Conservation (phyloP, 192 early-diverging fungal genomes). For the Entomortierella chlamydospora region DNA sequence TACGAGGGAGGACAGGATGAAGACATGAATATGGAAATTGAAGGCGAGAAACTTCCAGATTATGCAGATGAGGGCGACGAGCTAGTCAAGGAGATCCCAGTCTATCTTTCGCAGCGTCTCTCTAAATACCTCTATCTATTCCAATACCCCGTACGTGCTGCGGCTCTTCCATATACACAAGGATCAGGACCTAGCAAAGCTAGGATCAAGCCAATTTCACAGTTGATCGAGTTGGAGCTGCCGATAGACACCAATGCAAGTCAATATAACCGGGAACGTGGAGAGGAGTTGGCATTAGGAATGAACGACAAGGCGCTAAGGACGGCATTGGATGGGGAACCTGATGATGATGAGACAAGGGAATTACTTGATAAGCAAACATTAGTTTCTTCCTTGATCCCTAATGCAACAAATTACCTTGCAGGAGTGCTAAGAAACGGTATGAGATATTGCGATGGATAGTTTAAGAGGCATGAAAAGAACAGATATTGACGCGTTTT, state of each 20-base stretch:
- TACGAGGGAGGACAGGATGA: neutral
- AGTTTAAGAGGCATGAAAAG: no score
- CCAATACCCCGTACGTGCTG: slow-evolving; percentile 82
- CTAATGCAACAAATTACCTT: slow-evolving; percentile 83
- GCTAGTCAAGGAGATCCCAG: slow-evolving; percentile 80
- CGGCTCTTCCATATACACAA: slow-evolving; percentile 57
- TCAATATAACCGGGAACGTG: slow-evolving; percentile 83
- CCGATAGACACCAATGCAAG: slow-evolving; percentile 77
- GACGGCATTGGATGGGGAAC: slow-evolving; percentile 66
- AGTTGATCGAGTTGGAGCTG: slow-evolving; percentile 87
- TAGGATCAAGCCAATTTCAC: slow-evolving; percentile 87
- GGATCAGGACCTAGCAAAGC: slow-evolving; percentile 65
- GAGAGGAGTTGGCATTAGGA: slow-evolving; percentile 80
- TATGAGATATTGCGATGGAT: slow-evolving; percentile 22
- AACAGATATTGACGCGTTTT: no score
- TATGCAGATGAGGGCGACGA: slow-evolving; percentile 69
- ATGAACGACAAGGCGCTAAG: slow-evolving; percentile 78
- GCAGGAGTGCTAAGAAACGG: slow-evolving; percentile 83
- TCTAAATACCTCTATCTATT: slow-evolving; percentile 79
- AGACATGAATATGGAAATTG: slow-evolving; percentile 12
- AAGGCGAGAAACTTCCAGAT: slow-evolving; percentile 29
- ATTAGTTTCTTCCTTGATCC: slow-evolving; percentile 80
- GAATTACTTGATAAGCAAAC: slow-evolving; percentile 87
- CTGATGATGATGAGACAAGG: slow-evolving; percentile 55
- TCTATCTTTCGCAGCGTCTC: slow-evolving; percentile 80